Conservation (phyloP, 768 basidiomycete genomes). For the Crepidotus variabilis region DNA sequence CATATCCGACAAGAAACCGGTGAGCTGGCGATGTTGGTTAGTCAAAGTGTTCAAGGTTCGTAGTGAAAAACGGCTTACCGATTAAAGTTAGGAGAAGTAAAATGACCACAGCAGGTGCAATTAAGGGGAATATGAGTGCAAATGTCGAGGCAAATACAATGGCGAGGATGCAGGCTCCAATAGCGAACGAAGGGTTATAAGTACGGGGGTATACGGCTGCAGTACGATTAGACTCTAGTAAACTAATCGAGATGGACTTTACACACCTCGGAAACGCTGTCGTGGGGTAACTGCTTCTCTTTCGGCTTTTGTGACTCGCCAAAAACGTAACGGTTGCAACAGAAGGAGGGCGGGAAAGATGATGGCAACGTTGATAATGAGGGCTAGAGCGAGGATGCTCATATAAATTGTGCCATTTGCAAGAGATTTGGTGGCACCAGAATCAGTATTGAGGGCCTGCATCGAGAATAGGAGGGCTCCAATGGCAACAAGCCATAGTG, state of each 20-base stretch:
- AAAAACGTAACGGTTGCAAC: constrained; percentile 66
- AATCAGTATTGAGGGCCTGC: constrained; percentile 45
- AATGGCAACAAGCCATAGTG: constrained; percentile 61
- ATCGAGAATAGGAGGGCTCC: constrained; percentile 70
- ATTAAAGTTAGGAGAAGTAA: constrained; percentile 64
- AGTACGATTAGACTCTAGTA: constrained; percentile 4
- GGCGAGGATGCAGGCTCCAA: constrained; percentile 61
- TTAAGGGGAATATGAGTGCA: constrained; percentile 71
- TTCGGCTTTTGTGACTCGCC: constrained; percentile 52
- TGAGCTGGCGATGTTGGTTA: constrained; percentile 47
- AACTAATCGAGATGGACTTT: constrained; percentile 3
- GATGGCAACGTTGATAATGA: constrained; percentile 63
- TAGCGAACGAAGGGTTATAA: constrained; percentile 67
- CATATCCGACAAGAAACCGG: constrained; percentile 75
- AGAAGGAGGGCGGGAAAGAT: constrained; percentile 68
- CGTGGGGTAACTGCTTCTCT: constrained; percentile 67
- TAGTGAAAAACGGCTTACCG: constrained; percentile 37
- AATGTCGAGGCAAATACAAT: constrained; percentile 73
- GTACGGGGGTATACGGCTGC: constrained; percentile 66
- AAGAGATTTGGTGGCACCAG: constrained; percentile 39
- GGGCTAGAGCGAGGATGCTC: constrained; percentile 51
- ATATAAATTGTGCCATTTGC: constrained; percentile 74
- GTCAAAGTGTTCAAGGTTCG: background rate
- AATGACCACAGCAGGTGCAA: constrained; percentile 66
- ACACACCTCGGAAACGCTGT: constrained; percentile 72